These are phyloP conservation scores for Pyrenula massariospora DNA, from an alignment of 495 filamentous ascomycete species.

Conservation along the genomic window DNA sequence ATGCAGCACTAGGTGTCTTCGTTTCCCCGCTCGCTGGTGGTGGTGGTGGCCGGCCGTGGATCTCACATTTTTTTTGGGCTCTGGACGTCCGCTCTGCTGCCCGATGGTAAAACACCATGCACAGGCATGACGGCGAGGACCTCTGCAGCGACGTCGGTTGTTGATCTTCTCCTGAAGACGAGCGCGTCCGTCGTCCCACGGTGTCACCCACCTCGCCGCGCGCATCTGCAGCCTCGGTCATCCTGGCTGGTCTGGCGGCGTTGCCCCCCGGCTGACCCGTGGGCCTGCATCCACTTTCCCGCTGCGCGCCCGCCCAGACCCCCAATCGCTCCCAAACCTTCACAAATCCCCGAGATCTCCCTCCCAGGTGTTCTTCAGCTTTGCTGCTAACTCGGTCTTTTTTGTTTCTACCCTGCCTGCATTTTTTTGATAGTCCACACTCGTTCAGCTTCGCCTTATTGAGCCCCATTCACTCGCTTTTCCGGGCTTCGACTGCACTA, in stretches of 20 bases:
- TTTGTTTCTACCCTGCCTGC: neutral
- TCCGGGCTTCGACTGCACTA: neutral
- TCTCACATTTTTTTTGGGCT: no score
- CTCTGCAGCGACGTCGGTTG: neutral
- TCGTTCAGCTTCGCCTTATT: neutral
- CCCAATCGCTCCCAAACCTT: neutral
- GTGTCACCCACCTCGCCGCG: neutral
- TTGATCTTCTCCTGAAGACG: neutral
- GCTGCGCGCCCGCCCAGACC: neutral
- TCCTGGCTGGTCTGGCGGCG: neutral
- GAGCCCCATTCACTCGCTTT: neutral
- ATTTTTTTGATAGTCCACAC: neutral
- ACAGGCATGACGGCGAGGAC: no score
- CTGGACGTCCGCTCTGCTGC: no score
- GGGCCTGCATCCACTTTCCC: neutral
- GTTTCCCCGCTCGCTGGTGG: no score
- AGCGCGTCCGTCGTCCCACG: neutral
- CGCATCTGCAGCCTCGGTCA: neutral
- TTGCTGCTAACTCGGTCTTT: neutral
- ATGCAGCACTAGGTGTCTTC: neutral
- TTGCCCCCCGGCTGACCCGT: neutral
- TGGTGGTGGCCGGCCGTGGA: no score
- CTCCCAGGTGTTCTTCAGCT: neutral
- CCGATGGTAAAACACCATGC: no score
- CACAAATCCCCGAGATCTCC: neutral